These are phyloP conservation scores for Rhododendron simsii DNA, from an alignment of 148 eudicot species.

Conservation along the genomic window DNA sequence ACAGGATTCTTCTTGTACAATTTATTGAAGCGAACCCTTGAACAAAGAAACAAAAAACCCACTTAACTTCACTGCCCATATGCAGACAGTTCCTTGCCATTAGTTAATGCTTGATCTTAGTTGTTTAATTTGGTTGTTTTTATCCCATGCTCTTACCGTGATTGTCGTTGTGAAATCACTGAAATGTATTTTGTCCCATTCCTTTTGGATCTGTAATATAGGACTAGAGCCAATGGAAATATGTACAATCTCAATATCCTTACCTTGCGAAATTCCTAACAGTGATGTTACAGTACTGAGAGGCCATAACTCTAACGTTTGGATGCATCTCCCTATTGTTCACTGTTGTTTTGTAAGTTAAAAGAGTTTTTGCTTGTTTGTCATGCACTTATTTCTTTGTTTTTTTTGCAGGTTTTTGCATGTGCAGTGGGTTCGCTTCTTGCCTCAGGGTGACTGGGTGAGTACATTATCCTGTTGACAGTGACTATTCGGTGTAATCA, in stretches of 20 bases:
- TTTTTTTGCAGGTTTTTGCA: slow-evolving; percentile 53
- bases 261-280: slow-evolving; percentile 40
- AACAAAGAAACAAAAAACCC: neutral
- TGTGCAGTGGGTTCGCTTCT: slow-evolving; percentile 63
- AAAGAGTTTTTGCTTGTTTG: neutral
- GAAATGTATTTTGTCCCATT: neutral
- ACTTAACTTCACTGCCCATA: neutral
- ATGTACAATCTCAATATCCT: slow-evolving; percentile 22
- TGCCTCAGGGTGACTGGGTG: slow-evolving; percentile 51
- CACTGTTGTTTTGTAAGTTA: neutral
- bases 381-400: slow-evolving; percentile 1
- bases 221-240: slow-evolving; percentile 58
- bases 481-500: neutral
- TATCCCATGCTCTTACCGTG: neutral
- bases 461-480: slow-evolving; percentile 6
- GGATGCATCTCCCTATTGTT: slow-evolving; percentile 1
- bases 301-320: slow-evolving; percentile 67
- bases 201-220: slow-evolving; percentile 3
- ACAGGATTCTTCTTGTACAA: neutral
- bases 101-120: neutral
- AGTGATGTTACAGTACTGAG: slow-evolving; percentile 48
- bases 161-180: neutral
- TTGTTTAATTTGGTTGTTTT: neutral
- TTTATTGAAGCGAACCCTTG: too few species aligned
- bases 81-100: neutral